Evolutionary conservation across 306 rosid genomes (phyloP), one percentile per base, ranked within the genome.

Genomic region (Vigna angularis): DNA sequence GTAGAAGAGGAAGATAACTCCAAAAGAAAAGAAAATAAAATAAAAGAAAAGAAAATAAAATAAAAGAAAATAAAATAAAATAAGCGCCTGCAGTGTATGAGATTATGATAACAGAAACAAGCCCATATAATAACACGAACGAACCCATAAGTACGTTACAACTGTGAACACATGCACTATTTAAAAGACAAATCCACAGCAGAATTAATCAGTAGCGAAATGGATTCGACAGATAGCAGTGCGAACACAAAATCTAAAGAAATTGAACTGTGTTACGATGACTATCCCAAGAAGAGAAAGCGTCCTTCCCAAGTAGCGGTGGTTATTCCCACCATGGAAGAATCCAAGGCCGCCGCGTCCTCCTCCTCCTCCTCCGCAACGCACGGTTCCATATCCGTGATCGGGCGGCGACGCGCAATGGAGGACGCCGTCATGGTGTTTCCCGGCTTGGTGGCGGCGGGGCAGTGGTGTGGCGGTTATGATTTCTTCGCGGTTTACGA

Each of bases 401-500:
- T 90, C 20, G 96, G 96, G 0, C 75, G 96, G 47, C 70, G 86
- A 61, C 83, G 96, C 16, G 57, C 3, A 40, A 90, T 93, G 94
- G 95, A 90, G 76, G 96, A 93, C 59, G 82, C 92, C 5, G 74
- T 87, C 4, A 82, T 53, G 47, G 78, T 82, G 40, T 59, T 80
- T 30, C 86, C 83, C 0, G 48, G 69, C 18, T 58, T 85, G 4
- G 69, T 78, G 24, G 9, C 72, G 58, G 74, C 30, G 56, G 75
- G 50, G 9, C 30, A 69, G 3, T 36, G 56, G 16, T 17, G 28
- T 3, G 55, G 68, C 3, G 52, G 75, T 1, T 84, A 86, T 45
- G 75, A 87, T 12, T 87, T 89, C 70, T 93, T 87, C 12, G 90
- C 85, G 0, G 91, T 90, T 56, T 90, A 86, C 24, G 96, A 93